Base-by-base conservation (phyloP, 2,329 filamentous ascomycete genomes). In the Coleophoma eucalyptorum region DNA sequence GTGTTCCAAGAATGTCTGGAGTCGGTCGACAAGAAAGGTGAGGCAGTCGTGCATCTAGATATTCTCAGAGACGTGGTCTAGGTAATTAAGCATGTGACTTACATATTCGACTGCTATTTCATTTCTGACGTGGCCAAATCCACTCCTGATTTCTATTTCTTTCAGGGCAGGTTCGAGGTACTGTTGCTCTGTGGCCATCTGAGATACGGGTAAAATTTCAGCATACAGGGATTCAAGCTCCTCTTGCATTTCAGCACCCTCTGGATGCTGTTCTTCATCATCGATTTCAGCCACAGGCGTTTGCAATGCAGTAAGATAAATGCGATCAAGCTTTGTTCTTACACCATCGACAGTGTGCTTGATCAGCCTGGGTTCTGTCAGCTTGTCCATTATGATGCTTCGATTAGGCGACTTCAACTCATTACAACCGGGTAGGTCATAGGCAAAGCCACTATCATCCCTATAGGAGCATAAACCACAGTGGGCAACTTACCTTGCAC, bases 131-230 rank as follows among this genome's bases (percentile, higher is more conserved):
- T 76, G 56, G 19, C 68, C 72, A 35, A 74, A 69, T 1, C 72
- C 70, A 46, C 72, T 74, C 50, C 68, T 73, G 2, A 69, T 65
- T 6, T 74, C 67, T 4, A 77, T 63, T 0, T 72, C 68, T 50
- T 69, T 67, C 5, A 81, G 67, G 1, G 85, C 80, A 0, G 86
- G 85, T 52, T 81, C 77, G 5, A 86, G 72, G 57, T 84, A 78
- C 61, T 87, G 82, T 58, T 86, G 80, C 56, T 89, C 83, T 1
- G 84, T 75, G 0, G 85, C 81, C 81, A 90, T 89, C 55, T 87
- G 81, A 6, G 84, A 80, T 2, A 90, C 82, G 0, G 85, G 81
- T 0, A 86, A 70, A 38, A 90, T 83, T 62, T 90, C 87, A 0
- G 83, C 72, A 58, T 87, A 85, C 3, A 90, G 71, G 4, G 84